Evolutionary conservation across 2,329 filamentous ascomycete species (phyloP), one percentile per base, ranked within the genome.

Genomic region (Helotiales sp.): DNA sequence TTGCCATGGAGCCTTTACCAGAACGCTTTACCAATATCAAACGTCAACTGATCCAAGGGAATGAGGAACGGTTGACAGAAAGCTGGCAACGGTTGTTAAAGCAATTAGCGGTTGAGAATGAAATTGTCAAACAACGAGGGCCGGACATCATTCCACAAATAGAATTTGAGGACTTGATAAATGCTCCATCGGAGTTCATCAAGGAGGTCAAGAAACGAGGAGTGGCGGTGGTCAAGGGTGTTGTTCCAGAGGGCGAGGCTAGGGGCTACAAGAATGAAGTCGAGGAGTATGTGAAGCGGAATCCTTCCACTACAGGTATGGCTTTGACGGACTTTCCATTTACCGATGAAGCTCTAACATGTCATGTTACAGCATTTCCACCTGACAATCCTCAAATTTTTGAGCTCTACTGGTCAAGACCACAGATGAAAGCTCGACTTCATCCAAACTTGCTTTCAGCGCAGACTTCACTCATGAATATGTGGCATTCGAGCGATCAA

Each of bases 381-480:
- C 78, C 84, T 0, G 80, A 89, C 54, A 83, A 89, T 49, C 90
- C 90, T 0, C 88, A 91, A 52, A 90, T 93, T 6, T 92, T 87
- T 73, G 91, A 93, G 76, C 80, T 93, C 1, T 93, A 93, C 79
- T 93, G 91, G 91, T 90, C 89, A 0, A 82, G 83, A 1, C 82
- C 89, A 1, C 91, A 94, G 76, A 80, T 91, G 50, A 84, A 85
- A 70, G 91, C 90, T 3, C 85, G 91, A n/a, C 80, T 84, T 0
- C 89, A 93, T 74, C 85, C 88, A 0, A 87, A 88, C 67, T 78
- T 93, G 69, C 79, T 93, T 22, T 76, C 79, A 24, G 82, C 87
- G 0, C 91, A 93, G 72, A 80, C 79, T 7, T 85, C 86, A 28
- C 83, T 93, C 37, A 88, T 92, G 82, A 80, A 6, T 76, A 79